phyloP scores from a whole-genome alignment of 768 basidiomycete genomes.

The Mycena vitilis region DNA sequence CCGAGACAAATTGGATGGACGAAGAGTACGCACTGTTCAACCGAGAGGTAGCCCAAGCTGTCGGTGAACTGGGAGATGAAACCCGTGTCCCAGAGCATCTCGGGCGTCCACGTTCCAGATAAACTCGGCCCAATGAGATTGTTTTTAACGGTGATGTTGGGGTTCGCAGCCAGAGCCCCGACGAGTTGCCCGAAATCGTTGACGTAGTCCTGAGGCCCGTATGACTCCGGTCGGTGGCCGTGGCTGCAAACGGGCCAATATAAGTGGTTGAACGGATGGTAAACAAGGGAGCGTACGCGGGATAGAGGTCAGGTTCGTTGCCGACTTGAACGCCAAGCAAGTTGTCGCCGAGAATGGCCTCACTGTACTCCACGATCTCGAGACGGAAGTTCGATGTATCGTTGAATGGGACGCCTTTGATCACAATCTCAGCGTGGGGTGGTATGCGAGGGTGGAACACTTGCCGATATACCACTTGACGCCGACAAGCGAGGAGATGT shows the following conservation, averaged over 20 bases:
- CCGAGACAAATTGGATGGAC: not conserved
- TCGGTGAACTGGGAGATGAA: slow-evolving; percentile 47
- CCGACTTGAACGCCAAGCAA: slow-evolving; percentile 66
- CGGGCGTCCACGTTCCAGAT: slow-evolving; percentile 52
- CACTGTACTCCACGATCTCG: slow-evolving; percentile 58
- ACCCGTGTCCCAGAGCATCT: slow-evolving; percentile 50
- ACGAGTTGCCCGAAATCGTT: slow-evolving; percentile 50
- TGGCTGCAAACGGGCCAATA: slow-evolving; percentile 17
- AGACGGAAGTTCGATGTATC: slow-evolving; percentile 57
- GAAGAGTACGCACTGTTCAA: slow-evolving; percentile 53
- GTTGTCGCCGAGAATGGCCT: slow-evolving; percentile 62
- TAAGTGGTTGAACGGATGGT: not conserved
- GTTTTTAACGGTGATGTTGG: slow-evolving; percentile 42
- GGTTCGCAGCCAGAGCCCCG: slow-evolving; percentile 41
- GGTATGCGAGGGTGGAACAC: slow-evolving; percentile 4
- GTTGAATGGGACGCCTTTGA: slow-evolving; percentile 60
- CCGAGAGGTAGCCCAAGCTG: slow-evolving; percentile 47
- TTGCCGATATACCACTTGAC: slow-evolving; percentile 64
- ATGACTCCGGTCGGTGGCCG: slow-evolving; percentile 18
- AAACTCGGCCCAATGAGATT: slow-evolving; percentile 57
- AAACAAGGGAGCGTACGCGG: slow-evolving; percentile 34
- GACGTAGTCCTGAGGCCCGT: slow-evolving; percentile 26
- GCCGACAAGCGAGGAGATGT: slow-evolving; percentile 57
- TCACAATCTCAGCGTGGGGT: not conserved
- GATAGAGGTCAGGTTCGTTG: slow-evolving; percentile 73